Evolutionary conservation across 148 eudicot species (phyloP).

Genomic region (Pouteria glomerata): DNA sequence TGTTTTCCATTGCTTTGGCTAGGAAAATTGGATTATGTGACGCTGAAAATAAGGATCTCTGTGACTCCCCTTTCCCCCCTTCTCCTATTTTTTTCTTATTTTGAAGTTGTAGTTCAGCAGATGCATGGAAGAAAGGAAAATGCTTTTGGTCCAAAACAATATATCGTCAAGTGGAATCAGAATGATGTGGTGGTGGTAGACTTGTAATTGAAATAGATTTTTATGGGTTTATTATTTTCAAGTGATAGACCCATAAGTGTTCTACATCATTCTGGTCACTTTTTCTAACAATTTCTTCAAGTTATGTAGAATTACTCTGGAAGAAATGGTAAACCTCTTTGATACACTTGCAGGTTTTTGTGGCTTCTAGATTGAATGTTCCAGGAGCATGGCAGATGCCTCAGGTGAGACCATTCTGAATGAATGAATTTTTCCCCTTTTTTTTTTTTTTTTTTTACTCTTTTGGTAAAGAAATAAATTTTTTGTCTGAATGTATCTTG

Average conservation of each 20-base stretch:
- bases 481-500: background rate
- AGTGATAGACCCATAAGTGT: too few species aligned
- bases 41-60: background rate
- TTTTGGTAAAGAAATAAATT: background rate
- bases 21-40: background rate
- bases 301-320: too few species aligned
- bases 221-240: too few species aligned
- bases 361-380: slow-evolving; percentile 96
- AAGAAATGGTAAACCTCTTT: slow-evolving; percentile 6
- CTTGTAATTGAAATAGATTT: too few species aligned
- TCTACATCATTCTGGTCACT: too few species aligned
- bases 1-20: background rate
- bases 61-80: background rate
- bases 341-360: slow-evolving; percentile 57
- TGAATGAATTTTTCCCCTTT: too few species aligned
- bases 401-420: slow-evolving; percentile 43
- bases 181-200: too few species aligned
- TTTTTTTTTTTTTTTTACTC: background rate
- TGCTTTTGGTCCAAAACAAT: too few species aligned
- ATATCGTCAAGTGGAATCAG: too few species aligned
- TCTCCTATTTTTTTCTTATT: background rate
- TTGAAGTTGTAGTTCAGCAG: background rate
- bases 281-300: too few species aligned
- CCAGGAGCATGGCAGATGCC: slow-evolving; percentile 99
- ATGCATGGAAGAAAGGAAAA: too few species aligned